Conservation (phyloP, 768 basidiomycete species). For the Lactarius sp. region DNA sequence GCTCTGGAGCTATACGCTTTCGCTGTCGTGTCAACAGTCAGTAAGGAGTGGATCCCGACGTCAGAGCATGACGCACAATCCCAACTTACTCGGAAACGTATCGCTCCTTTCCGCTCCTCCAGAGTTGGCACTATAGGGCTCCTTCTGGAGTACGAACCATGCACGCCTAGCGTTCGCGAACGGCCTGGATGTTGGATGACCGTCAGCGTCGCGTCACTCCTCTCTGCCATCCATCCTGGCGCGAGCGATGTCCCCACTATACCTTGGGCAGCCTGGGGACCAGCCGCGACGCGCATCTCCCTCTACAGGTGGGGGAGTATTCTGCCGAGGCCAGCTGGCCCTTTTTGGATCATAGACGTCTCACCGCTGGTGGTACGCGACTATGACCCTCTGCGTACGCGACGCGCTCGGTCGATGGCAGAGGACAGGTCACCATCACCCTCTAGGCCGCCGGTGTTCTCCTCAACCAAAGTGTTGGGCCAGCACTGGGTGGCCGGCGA, state of each 20-base stretch:
- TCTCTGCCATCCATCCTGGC: neutral
- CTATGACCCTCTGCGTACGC: slow-evolving; percentile 2
- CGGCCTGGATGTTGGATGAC: slow-evolving; percentile 8
- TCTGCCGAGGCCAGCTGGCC: slow-evolving; percentile 2
- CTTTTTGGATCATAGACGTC: slow-evolving; percentile 8
- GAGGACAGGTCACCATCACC: neutral
- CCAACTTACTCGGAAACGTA: neutral
- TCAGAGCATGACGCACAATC: neutral
- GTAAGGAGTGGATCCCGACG: slow-evolving; percentile 12
- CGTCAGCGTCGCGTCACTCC: slow-evolving; percentile 5
- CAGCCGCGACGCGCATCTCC: slow-evolving; percentile 4
- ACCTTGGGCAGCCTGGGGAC: slow-evolving; percentile 15
- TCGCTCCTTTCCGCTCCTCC: slow-evolving; percentile 12
- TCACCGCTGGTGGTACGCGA: slow-evolving; percentile 15
- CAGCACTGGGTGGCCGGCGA: slow-evolving; percentile 2
- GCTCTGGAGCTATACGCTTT: neutral
- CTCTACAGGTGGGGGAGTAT: neutral
- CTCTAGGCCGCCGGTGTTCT: neutral
- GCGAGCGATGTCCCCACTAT: neutral
- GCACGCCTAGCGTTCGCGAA: neutral
- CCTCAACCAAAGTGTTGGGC: neutral
- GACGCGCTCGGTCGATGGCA: neutral
- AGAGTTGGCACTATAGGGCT: slow-evolving; percentile 9
- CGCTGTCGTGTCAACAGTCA: neutral
- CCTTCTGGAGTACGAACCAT: neutral